These are phyloP conservation scores for Xanthoconium stramineum DNA, from an alignment of 768 basidiomycete genomes.

Conservation along the genomic window DNA sequence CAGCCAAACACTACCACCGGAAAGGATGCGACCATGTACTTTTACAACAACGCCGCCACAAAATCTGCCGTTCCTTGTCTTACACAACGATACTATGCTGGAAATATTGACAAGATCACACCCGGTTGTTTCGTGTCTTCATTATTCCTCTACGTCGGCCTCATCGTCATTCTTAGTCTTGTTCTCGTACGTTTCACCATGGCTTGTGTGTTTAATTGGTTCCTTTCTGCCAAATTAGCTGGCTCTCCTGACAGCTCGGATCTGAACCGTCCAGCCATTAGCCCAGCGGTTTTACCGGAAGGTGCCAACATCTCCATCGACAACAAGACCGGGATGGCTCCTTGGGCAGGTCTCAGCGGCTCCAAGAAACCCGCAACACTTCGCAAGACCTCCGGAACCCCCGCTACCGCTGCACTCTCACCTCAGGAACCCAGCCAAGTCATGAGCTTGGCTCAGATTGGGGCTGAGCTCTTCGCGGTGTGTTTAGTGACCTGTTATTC, in stretches of 20 bases:
- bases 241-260: conserved; percentile 69
- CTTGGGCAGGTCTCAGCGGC: conserved; percentile 73
- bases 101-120: conserved; percentile 94
- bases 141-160: conserved; percentile 84
- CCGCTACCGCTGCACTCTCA: conserved; percentile 44
- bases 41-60: conserved; percentile 67
- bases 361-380: conserved; percentile 49
- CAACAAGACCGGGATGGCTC: conserved; percentile 88
- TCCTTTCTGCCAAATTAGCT: conserved; percentile 79
- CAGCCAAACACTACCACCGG: conserved; percentile 51
- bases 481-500: conserved; percentile 98
- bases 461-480: conserved; percentile 90
- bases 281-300: conserved; percentile 93
- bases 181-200: conserved; percentile 91
- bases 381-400: conserved; percentile 37
- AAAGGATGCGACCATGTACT: conserved; percentile 88
- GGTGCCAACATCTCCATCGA: conserved; percentile 94
- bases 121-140: conserved; percentile 93
- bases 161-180: conserved; percentile 88
- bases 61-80: conserved; percentile 76
- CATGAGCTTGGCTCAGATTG: conserved; percentile 87
- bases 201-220: conserved; percentile 98
- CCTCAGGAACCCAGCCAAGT: conserved; percentile 42
- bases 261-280: conserved; percentile 80
- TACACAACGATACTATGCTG: conserved; percentile 81